A percentile compares a stretch with the other conserved stretches of the same genome.
Evolutionary conservation across 1,139 yeast species (phyloP).

Genomic region (Dujonia santamariae): DNA sequence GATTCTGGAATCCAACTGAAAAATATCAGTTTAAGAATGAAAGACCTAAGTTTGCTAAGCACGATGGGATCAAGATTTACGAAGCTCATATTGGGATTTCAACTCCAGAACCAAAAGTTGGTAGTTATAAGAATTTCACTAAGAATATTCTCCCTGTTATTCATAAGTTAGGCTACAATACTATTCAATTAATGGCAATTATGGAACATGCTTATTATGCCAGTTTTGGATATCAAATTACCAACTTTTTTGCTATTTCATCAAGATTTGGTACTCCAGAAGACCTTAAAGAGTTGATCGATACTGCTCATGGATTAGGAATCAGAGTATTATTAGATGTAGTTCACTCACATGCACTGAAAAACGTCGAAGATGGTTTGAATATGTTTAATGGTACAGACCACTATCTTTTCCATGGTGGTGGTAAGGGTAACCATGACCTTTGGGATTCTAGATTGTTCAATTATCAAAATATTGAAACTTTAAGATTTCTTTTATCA

Average conservation of each 20-base stretch:
- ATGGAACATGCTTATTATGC: slow-evolving; percentile 99
- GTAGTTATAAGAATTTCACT: slow-evolving; percentile 84
- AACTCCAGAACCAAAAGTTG: slow-evolving; percentile 81
- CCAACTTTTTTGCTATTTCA: slow-evolving; percentile 85
- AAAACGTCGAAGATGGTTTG: slow-evolving; percentile 90
- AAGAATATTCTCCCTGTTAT: slow-evolving; percentile 78
- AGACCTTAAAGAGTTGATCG: slow-evolving; percentile 84
- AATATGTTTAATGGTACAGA: slow-evolving; percentile 95
- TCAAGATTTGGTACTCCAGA: slow-evolving; percentile 95
- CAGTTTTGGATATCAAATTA: slow-evolving; percentile 93
- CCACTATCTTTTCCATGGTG: slow-evolving; percentile 90
- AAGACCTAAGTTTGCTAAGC: slow-evolving; percentile 50
- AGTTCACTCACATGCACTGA: slow-evolving; percentile 95
- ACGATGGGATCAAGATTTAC: slow-evolving; percentile 66
- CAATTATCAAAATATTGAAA: slow-evolving; percentile 89
- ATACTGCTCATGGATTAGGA: slow-evolving; percentile 87
- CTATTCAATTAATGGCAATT: slow-evolving; percentile 94
- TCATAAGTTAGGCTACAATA: slow-evolving; percentile 80
- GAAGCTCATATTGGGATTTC: slow-evolving; percentile 98
- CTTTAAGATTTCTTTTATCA: slow-evolving; percentile 81
- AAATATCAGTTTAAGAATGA: slow-evolving; percentile 59
- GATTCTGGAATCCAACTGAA: slow-evolving; percentile 84
- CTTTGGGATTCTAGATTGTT: slow-evolving; percentile 95
- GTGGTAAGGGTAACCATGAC: slow-evolving; percentile 79
- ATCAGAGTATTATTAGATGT: slow-evolving; percentile 85